Evolutionary conservation across 768 basidiomycete genomes (phyloP).

Genomic region (Candolleomyces efflorescens): DNA sequence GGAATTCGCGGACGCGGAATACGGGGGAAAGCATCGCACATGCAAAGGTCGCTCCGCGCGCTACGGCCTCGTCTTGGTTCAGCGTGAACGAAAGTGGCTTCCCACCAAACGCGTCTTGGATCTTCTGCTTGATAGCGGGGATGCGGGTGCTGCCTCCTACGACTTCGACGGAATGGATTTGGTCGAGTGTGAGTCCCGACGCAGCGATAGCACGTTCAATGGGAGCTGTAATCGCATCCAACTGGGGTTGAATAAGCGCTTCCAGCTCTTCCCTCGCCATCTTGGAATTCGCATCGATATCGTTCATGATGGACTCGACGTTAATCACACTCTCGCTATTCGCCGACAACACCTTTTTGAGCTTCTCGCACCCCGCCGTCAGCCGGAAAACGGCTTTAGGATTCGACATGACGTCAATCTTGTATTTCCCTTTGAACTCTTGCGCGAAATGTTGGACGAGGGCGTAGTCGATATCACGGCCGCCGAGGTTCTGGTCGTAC

Average conservation of each 20-base stretch:
- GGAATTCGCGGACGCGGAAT: constrained; percentile 97
- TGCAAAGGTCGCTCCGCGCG: constrained; percentile 93
- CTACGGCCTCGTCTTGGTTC: constrained; percentile 97
- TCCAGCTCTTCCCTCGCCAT: constrained; percentile 84
- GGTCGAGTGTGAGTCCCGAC: constrained; percentile 75
- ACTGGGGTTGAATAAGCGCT: constrained; percentile 64
- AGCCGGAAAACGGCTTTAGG: constrained; percentile 95
- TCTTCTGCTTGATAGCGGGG: constrained; percentile 85
- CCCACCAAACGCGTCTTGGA: constrained; percentile 78
- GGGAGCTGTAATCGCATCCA: constrained; percentile 73
- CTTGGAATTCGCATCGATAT: constrained; percentile 87
- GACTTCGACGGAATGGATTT: constrained; percentile 90
- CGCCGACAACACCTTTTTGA: constrained; percentile 96
- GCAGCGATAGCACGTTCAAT: constrained; percentile 76
- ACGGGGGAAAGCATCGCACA: constrained; percentile 97
- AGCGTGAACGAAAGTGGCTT: constrained; percentile 87
- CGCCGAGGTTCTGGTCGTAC: constrained; percentile 91
- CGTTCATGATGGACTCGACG: constrained; percentile 96
- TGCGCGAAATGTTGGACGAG: constrained; percentile 84
- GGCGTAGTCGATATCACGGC: constrained; percentile 92
- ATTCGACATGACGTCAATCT: constrained; percentile 88
- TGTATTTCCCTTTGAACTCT: constrained; percentile 97
- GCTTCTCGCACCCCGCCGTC: constrained; percentile 79
- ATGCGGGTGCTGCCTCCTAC: constrained; percentile 92
- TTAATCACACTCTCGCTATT: constrained; percentile 85